phyloP scores from a whole-genome alignment of 2,329 filamentous ascomycete species.

The Bimuria novae-zelandiae region DNA sequence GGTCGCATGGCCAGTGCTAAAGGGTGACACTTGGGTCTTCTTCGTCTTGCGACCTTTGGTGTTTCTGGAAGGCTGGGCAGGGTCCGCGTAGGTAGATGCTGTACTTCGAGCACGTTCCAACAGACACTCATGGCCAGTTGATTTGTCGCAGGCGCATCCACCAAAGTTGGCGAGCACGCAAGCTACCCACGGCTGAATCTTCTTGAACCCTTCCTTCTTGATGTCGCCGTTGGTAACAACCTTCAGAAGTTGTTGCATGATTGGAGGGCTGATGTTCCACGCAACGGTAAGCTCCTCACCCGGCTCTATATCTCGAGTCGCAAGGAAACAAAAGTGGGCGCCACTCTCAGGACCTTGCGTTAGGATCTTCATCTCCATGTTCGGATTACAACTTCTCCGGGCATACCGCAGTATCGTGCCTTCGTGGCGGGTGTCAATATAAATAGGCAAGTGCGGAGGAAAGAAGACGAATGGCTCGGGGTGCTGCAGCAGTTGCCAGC shows the following conservation, averaged over 20 bases:
- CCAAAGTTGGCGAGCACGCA: conserved; percentile 77
- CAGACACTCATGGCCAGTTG: conserved; percentile 42
- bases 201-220: conserved; percentile 61
- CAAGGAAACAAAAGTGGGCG: conserved; percentile 92
- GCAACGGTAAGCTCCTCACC: conserved; percentile 70
- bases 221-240: conserved; percentile 66
- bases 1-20: conserved; percentile 57
- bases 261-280: conserved; percentile 57
- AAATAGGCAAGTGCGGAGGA: conserved; percentile 84
- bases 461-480: conserved; percentile 64
- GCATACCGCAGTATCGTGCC: conserved; percentile 86
- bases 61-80: conserved; percentile 34
- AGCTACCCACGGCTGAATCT: conserved; percentile 68
- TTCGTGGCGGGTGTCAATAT: conserved; percentile 88
- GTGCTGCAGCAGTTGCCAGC: conserved; percentile 54
- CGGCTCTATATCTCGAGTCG: conserved; percentile 75
- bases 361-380: conserved; percentile 84
- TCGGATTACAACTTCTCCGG: conserved; percentile 89
- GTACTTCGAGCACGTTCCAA: conserved; percentile 43
- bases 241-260: conserved; percentile 62
- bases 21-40: conserved; percentile 57
- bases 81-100: conserved; percentile 30
- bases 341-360: conserved; percentile 68
- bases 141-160: conserved; percentile 72
- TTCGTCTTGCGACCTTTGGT: conserved; percentile 57